Evolutionary conservation across 768 basidiomycete genomes (phyloP).

Genomic region (Panaeolus cyanescens): DNA sequence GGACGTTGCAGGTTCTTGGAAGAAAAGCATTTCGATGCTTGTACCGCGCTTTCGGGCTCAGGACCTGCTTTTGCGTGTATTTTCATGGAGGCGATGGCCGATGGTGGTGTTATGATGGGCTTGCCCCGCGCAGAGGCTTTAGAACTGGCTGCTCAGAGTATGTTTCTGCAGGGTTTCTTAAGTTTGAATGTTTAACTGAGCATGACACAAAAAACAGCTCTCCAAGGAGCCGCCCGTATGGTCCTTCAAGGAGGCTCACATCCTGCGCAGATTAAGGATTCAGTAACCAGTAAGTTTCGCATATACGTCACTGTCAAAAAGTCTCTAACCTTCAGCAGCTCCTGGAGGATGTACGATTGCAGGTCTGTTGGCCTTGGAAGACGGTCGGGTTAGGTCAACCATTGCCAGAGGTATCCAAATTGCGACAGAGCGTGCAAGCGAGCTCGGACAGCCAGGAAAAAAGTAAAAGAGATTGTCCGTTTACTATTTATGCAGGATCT

Average conservation of each 20-base stretch:
- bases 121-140: slow-evolving; percentile 91
- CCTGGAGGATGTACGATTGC: slow-evolving; percentile 99
- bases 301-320: neutral
- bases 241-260: slow-evolving; percentile 85
- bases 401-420: slow-evolving; percentile 95
- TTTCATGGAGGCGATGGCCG: slow-evolving; percentile 97
- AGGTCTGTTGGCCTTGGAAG: slow-evolving; percentile 92
- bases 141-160: slow-evolving; percentile 95
- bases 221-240: slow-evolving; percentile 98
- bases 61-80: slow-evolving; percentile 98
- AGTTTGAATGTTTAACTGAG: slow-evolving; percentile 4
- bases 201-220: slow-evolving; percentile 63
- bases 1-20: slow-evolving; percentile 95
- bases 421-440: slow-evolving; percentile 87
- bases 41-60: slow-evolving; percentile 93
- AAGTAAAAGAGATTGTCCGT: slow-evolving; percentile 33
- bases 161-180: slow-evolving; percentile 21
- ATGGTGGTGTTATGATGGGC: slow-evolving; percentile 99
- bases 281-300: slow-evolving; percentile 82
- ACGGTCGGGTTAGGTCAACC: slow-evolving; percentile 89
- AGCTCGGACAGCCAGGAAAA: slow-evolving; percentile 73
- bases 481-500: neutral
- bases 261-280: slow-evolving; percentile 96
- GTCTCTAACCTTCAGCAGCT: slow-evolving; percentile 45
- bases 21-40: slow-evolving; percentile 98